Base-by-base conservation (phyloP, 768 basidiomycete genomes). In the Inosperma sp. region DNA sequence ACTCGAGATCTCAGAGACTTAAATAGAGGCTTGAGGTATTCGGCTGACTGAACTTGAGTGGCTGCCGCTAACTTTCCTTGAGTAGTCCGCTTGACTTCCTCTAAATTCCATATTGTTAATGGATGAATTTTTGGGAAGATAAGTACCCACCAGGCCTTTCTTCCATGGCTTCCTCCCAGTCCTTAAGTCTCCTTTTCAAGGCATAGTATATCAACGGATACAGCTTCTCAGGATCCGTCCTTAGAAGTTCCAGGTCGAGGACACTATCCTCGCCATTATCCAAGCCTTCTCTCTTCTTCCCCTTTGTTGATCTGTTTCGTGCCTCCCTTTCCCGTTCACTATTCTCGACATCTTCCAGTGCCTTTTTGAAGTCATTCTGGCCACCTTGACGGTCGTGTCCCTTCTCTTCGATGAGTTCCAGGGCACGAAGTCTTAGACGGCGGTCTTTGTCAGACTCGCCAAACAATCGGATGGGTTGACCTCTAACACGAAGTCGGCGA, bases 121-220 rank as follows among this genome's bases (percentile, higher is more conserved):
- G 22, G 29, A 42, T 36, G 25, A 29, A 26, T 12, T 10, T 6
- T 40, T 9, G 13, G 19, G 31, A 4, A 16, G 29, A 29, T 19
- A 23, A 7, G 13, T 2, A 65, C 79, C 29, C 54, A 91, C 93
- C 93, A 59, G 93, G 93, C 61, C 96, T 78, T 54, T 91, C 88
- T 48, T 89, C 91, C 87, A 99, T 87, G 40, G 88, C 88, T 59
- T 93, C 86, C 57, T 84, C 94, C 96, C 96, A 99, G 63, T 99
- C 96, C 60, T 93, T 93, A 45, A 98, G 74, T 5, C 84, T 86
- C 55, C 86, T 78, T 75, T 97, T 97, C 51, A 98, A 72, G 2
- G 93, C 91, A 64, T 93, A 93, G 63, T 99, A 99, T 43, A 99
- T 97, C 59, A 97, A 75, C 0, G 96, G 96, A 64, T 99, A 97